phyloP scores from a whole-genome alignment of 768 basidiomycete genomes.

The Mycena floridula region DNA sequence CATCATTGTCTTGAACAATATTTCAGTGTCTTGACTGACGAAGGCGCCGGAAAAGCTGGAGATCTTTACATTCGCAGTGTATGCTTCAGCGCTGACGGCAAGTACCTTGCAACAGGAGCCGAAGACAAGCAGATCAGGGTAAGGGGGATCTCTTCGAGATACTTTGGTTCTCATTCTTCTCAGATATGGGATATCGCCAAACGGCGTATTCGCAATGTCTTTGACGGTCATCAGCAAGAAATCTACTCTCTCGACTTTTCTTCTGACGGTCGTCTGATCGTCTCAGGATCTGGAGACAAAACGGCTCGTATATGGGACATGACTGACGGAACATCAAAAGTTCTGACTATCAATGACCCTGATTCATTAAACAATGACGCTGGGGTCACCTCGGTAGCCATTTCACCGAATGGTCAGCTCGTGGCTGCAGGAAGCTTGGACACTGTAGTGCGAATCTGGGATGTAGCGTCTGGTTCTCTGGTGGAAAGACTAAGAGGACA shows the following conservation, averaged over 20 bases:
- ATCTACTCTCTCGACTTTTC: conserved; percentile 95
- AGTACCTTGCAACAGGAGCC: conserved; percentile 88
- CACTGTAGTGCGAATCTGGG: conserved; percentile 78
- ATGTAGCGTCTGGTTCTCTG: conserved; percentile 58
- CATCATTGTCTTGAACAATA: conserved; percentile 1
- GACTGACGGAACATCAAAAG: conserved; percentile 29
- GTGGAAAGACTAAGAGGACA: conserved; percentile 76
- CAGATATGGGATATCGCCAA: conserved; percentile 92
- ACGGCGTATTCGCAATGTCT: conserved; percentile 71
- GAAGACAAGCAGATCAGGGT: conserved; percentile 93
- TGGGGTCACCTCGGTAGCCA: conserved; percentile 75
- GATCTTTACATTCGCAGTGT: conserved; percentile 89
- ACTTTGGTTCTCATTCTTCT: no score
- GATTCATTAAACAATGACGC: conserved; percentile 43
- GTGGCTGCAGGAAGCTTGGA: conserved; percentile 48
- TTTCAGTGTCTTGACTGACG: conserved; percentile 55
- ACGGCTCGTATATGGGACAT: conserved; percentile 46
- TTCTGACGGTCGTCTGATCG: conserved; percentile 76
- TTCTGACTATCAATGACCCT: conserved; percentile 45
- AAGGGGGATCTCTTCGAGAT: conserved; percentile 18
- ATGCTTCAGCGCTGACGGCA: conserved; percentile 90
- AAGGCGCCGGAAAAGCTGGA: conserved; percentile 49
- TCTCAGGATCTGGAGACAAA: conserved; percentile 80
- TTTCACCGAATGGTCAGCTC: conserved; percentile 65
- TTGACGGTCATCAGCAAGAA: conserved; percentile 88